These are phyloP conservation scores for Metarhizium brunneum DNA, from an alignment of 2,329 filamentous ascomycete genomes.

Conservation along the genomic window DNA sequence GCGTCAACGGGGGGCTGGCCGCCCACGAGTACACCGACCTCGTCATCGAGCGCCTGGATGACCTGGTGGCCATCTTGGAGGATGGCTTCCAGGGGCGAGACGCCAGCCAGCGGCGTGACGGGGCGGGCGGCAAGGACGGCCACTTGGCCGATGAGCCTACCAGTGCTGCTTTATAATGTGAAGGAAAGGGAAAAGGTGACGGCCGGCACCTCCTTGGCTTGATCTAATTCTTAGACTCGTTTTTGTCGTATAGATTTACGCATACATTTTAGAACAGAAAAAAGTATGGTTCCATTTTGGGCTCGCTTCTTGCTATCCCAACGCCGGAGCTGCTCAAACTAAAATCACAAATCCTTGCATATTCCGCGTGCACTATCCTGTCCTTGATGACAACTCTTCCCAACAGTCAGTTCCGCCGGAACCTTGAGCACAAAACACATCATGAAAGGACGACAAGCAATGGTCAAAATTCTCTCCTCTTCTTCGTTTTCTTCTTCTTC, in stretches of 20 bases:
- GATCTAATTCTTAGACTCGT: too few relatives aligned
- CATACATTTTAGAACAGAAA: neutral
- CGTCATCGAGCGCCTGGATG: constrained; percentile 62
- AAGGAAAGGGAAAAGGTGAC: too few relatives aligned
- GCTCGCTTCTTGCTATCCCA: neutral
- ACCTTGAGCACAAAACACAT: neutral
- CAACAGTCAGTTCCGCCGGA: neutral
- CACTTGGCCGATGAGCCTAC: neutral
- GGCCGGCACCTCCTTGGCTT: too few relatives aligned
- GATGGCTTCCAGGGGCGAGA: constrained; percentile 56
- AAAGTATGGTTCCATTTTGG: neutral
- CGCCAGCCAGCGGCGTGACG: constrained; percentile 5
- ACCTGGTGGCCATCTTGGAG: constrained; percentile 67
- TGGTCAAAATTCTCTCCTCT: neutral
- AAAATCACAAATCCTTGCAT: neutral
- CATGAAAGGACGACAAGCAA: neutral
- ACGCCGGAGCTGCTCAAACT: neutral
- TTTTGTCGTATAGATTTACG: too few relatives aligned
- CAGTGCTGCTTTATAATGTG: constrained; percentile 2
- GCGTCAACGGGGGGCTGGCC: constrained; percentile 63
- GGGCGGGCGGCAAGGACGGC: neutral
- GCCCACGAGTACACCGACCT: constrained; percentile 70
- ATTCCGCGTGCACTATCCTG: neutral
- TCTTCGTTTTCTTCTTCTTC: neutral
- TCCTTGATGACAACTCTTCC: neutral